Conservation (phyloP, 495 filamentous ascomycete genomes). For the Aspergillus steynii region DNA sequence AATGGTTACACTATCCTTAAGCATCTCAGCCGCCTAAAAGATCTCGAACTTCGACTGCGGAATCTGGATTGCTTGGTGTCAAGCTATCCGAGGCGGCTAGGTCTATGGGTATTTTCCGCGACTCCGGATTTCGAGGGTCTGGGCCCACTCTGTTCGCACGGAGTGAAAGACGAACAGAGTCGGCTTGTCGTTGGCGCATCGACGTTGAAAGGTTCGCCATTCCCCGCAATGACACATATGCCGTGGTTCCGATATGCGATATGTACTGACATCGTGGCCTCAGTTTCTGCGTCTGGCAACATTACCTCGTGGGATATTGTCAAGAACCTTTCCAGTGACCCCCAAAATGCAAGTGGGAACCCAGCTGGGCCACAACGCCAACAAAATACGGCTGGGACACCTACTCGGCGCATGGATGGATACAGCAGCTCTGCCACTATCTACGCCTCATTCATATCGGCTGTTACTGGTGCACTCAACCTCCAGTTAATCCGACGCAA, state of each 20-base stretch:
- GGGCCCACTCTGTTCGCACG: constrained; percentile 27
- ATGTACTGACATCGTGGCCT: constrained; percentile 11
- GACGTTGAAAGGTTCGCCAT: constrained; percentile 38
- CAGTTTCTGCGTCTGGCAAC: constrained; percentile 46
- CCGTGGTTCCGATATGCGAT: not conserved
- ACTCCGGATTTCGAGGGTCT: constrained; percentile 45
- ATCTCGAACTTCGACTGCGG: constrained; percentile 42
- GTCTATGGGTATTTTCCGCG: constrained; percentile 46
- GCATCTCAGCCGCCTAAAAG: constrained; percentile 47
- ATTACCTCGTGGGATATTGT: constrained; percentile 39
- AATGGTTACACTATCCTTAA: constrained; percentile 47
- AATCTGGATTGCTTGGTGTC: constrained; percentile 42
- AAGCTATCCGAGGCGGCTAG: constrained; percentile 42
- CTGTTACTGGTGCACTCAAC: constrained; percentile 42
- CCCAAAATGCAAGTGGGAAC: constrained; percentile 22
- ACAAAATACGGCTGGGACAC: constrained; percentile 23
- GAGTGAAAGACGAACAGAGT: constrained; percentile 31
- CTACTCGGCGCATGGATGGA: constrained; percentile 33
- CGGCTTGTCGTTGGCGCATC: constrained; percentile 38
- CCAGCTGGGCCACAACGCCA: constrained; percentile 29
- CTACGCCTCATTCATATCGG: constrained; percentile 46
- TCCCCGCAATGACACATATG: not conserved
- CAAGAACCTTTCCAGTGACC: constrained; percentile 38
- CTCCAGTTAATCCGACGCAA: constrained; percentile 40
- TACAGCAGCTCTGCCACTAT: constrained; percentile 42